Base-by-base conservation (phyloP, 2,329 filamentous ascomycete species). In the Sporothrix humicola region DNA sequence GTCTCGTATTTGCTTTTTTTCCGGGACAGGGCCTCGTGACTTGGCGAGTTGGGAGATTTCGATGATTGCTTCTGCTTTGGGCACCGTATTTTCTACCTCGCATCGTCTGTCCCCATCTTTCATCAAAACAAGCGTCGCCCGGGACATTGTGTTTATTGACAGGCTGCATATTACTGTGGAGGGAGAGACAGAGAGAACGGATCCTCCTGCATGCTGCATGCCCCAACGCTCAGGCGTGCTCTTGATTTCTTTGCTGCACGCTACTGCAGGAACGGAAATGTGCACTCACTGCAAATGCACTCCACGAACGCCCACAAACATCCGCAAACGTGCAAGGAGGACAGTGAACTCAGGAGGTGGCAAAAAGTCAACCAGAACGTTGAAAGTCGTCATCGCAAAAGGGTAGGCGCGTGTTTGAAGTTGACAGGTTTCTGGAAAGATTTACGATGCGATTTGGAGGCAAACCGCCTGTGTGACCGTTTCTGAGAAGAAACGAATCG, bases 221-320 rank as follows among this genome's bases (percentile, higher is more conserved):
- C n/a, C 54, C 52, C 23, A 31, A 15, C 23, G 20, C 54, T 46
- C 17, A 23, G 37, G 56, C 56, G 31, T 37, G 31, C 56, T 37
- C 37, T 48, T 65, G 48, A 20, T 15, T 8, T 46, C 63, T 68
- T 26, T 68, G 9, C 44, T 52, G 48, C 48, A 20, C 48, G 46
- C 65, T 65, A 65, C 59, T 65, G 59, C 59, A 65, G 59, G 59
- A 65, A 65, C 59, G 59, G 59, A 46, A 65, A 46, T 65, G 37
- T 23, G 31, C 31, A 42, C 52, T 56, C 31, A 7, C 31, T 37
- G 31, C 31, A 37, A 37, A 37, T 37, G 52, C 52, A 56, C 52
- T 56, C 52, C 52, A 26, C 52, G 52, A 26, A 26, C n/a, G 8
- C 52, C 10, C 48, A 50, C 13, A 23, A 20, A 12, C 17, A 5